phyloP scores from a whole-genome alignment of 2,329 filamentous ascomycete genomes.

The Allantophomopsis lycopodina region DNA sequence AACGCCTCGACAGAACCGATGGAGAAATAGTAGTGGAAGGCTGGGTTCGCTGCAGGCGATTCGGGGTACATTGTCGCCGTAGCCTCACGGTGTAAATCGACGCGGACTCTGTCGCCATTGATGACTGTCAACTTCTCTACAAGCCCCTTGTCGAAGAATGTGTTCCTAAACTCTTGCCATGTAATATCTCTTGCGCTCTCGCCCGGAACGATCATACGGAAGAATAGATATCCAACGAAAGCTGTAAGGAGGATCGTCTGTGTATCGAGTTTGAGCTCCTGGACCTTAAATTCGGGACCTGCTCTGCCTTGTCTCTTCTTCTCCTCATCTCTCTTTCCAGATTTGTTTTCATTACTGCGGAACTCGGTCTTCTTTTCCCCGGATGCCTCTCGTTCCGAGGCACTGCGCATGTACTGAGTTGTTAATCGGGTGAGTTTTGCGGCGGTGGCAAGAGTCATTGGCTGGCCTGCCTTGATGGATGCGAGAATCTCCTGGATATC shows the following conservation, averaged over 20 bases:
- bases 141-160: conserved; percentile 89
- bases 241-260: conserved; percentile 27
- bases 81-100: conserved; percentile 67
- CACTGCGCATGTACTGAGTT: conserved; percentile 16
- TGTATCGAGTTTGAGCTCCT: conserved; percentile 15
- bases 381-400: conserved; percentile 11
- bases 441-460: conserved; percentile 11
- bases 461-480: conserved; percentile 11
- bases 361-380: conserved; percentile 14
- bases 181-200: conserved; percentile 72
- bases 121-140: conserved; percentile 85
- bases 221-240: conserved; percentile 48
- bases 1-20: conserved; percentile 93
- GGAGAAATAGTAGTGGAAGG: conserved; percentile 82
- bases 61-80: conserved; percentile 62
- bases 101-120: conserved; percentile 63
- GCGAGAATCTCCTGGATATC: conserved; percentile 29
- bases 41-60: conserved; percentile 50
- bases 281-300: conserved; percentile 6
- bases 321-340: conserved; percentile 20
- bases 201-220: conserved; percentile 49
- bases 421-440: conserved; percentile 20
- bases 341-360: conserved; percentile 9
- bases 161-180: conserved; percentile 90
- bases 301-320: conserved; percentile 17